phyloP scores from a whole-genome alignment of 2,329 filamentous ascomycete species.

The Phaeosphaeriaceae sp. region DNA sequence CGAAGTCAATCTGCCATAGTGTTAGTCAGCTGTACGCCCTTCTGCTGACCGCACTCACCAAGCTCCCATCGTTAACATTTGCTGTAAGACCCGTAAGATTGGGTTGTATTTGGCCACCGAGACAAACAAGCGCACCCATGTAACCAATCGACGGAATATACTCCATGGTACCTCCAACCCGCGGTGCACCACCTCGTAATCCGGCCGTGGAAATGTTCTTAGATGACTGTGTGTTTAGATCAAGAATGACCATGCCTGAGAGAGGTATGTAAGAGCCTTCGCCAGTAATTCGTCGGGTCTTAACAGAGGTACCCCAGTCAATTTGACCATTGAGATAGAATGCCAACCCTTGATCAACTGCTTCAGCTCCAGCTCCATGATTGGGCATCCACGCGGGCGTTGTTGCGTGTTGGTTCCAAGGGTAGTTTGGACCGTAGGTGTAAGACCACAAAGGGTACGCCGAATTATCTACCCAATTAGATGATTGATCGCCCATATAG shows the following conservation, averaged over 20 bases:
- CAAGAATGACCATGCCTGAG: constrained; percentile 50
- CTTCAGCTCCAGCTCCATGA: constrained; percentile 48
- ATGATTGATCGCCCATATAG: constrained; percentile 27
- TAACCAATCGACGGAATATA: constrained; percentile 47
- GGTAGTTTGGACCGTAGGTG: constrained; percentile 8
- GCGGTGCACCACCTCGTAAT: constrained; percentile 36
- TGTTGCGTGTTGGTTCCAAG: constrained; percentile 26
- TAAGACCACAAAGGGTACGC: constrained; percentile 31
- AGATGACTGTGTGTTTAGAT: constrained; percentile 44
- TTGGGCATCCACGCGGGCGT: constrained; percentile 27
- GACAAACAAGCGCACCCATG: constrained; percentile 47
- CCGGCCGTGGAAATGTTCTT: constrained; percentile 48
- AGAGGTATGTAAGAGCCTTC: constrained; percentile 22
- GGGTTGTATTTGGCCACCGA: constrained; percentile 46
- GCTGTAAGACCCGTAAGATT: background rate
- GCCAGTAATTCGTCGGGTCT: constrained; percentile 11
- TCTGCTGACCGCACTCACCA: constrained; percentile 28
- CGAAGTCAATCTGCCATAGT: constrained; percentile 16
- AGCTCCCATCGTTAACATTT: constrained; percentile 16
- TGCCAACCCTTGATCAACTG: constrained; percentile 43
- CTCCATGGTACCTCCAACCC: constrained; percentile 47
- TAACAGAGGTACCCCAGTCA: constrained; percentile 42
- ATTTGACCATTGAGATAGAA: constrained; percentile 52
- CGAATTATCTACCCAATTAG: constrained; percentile 17
- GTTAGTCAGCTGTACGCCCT: background rate